Evolutionary conservation across 2,329 filamentous ascomycete species (phyloP), one percentile per base, ranked within the genome.

Genomic region (Botrytis squamosa): DNA sequence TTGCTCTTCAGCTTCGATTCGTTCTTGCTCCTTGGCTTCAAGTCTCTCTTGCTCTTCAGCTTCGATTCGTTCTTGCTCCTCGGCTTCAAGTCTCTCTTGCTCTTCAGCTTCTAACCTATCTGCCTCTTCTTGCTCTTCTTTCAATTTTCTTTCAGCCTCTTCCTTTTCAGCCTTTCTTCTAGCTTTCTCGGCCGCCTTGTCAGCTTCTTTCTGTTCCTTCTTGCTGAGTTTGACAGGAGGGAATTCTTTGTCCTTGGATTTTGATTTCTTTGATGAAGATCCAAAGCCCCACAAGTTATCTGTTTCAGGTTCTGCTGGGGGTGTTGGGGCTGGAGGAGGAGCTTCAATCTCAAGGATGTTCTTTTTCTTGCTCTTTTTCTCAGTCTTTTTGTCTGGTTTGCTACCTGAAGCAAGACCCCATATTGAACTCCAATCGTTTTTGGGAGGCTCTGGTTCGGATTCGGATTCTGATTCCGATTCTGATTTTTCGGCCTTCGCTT

Each of bases 101-200:
- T 69, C 66, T 33, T 75, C 77, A 38, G 76, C 79, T 74, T 81
- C 77, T 73, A 79, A 74, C 69, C 73, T 75, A 33, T 73, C 77
- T 60, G 73, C 78, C 9, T 78, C 78, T 70, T 82, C 79, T 79
- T 57, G 52, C 52, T 57, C 52, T 57, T 29, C n/a, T 16, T 18
- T 57, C 82, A 68, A 75, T 74, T 16, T 79, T 79, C 68, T 85
- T 77, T 84, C 84, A 44, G 82, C 85, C 46, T 87, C 84, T 77
- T 86, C 87, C 77, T 86, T 79, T 33, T 87, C 85, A 40, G 86
- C 84, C 79, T 85, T 87, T 77, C 85, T 85, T 20, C 84, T 82
- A 75, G 87, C 86, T 74, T 85, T 87, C 76, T 85, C 84, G 77
- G 82, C 85, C 63, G 86, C 78, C 77, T 85, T 86, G 20, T 77